phyloP scores from a whole-genome alignment of 2,329 filamentous ascomycete genomes.

The Ophiostoma angusticollis region DNA sequence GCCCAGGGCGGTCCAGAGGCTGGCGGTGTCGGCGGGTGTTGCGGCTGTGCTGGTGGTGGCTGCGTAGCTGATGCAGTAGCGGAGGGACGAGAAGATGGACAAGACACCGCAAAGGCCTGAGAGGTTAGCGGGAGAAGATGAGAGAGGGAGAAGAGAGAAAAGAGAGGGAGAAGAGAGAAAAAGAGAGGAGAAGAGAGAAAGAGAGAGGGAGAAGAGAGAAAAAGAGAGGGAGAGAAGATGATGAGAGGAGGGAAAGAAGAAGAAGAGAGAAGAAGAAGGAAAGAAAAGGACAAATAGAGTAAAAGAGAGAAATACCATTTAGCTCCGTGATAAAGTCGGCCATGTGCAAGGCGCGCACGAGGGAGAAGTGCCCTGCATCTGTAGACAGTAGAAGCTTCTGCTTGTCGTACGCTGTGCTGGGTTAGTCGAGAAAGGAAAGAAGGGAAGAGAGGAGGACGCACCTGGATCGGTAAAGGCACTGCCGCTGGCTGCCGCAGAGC shows the following conservation, averaged over 20 bases:
- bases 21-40: constrained; percentile 47
- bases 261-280: background rate
- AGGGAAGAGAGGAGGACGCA: background rate
- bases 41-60: too few species aligned
- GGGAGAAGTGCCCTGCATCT: constrained; percentile 60
- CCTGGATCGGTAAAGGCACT: constrained; percentile 4
- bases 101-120: constrained; percentile 70
- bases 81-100: constrained; percentile 90
- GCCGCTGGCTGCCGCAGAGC: background rate
- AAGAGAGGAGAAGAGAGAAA: background rate
- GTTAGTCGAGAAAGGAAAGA: background rate
- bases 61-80: constrained; percentile 84
- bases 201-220: background rate
- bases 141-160: background rate
- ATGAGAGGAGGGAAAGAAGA: background rate
- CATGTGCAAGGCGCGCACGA: constrained; percentile 58
- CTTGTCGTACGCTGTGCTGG: constrained; percentile 43
- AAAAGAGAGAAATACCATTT: constrained; percentile 51
- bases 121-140: background rate
- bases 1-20: constrained; percentile 69
- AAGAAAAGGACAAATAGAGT: background rate
- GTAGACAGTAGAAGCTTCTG: constrained; percentile 60
- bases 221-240: background rate
- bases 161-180: too few species aligned
- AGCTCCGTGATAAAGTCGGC: constrained; percentile 75